Base-by-base conservation (phyloP, 2,329 filamentous ascomycete genomes). In the Aspergillus eucalypticola region DNA sequence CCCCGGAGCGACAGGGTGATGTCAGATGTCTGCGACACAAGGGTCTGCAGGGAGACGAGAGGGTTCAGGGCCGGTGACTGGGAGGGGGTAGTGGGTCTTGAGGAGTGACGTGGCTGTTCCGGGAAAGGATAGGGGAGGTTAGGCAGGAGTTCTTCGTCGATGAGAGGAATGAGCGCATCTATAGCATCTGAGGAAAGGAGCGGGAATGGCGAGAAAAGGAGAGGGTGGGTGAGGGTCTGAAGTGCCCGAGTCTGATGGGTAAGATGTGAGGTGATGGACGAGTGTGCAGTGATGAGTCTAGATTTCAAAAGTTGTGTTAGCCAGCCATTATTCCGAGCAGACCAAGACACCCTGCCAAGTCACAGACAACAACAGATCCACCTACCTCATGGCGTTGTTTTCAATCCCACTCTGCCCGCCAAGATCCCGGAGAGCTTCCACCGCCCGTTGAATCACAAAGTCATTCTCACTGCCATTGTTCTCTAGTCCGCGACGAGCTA, bases 1-100 rank as follows among this genome's bases (percentile, higher is more conserved):
- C 92, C 90, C 67, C 91, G 92, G 50, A 99, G 84, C 6, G 91
- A 91, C 69, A 91, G 86, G 8, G 94, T 86, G 27, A 94, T 80
- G 63, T 92, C 90, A 25, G 85, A 81, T 0, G 90, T 93, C 64
- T 91, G 82, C 6, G 85, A 82, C 71, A 91, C 88, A 54, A 94
- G 82, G 21, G 86, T 83, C 60, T 87, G 83, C 49, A 93, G 79
- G 8, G 90, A 90, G 66, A 83, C 82, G 66, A 90, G 84, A 71
- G 63, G 89, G 54, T 78, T 74, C n/a, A 69, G 58, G 27, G 67
- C 46, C 27, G 71, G 59, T 17, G 69, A 64, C 48, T 72, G 72
- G 5, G 73, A 72, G 19, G 71, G 72, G 8, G 71, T 73, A 35
- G 65, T 38, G 51, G 74, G 71, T 39, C 68, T 64, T 32, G 72